Evolutionary conservation across 2,329 filamentous ascomycete genomes (phyloP).

Genomic region (Scedosporium apiospermum): DNA sequence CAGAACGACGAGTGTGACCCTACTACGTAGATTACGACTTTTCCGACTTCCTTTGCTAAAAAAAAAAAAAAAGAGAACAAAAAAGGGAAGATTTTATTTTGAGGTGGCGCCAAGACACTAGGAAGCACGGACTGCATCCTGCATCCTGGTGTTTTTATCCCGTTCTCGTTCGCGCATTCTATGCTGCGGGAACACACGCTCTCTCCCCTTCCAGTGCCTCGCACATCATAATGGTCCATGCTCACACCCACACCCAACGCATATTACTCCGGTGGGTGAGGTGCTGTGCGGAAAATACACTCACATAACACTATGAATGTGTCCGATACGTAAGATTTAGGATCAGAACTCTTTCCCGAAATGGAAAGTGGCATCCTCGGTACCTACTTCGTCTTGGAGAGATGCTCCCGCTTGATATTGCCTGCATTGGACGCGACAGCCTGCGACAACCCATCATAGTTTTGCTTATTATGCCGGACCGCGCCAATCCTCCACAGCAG

Average conservation of each 20-base stretch:
- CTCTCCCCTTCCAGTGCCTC: not conserved
- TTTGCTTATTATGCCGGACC: constrained; percentile 1
- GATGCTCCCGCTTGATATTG: not conserved
- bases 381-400: not conserved
- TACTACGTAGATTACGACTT: not conserved
- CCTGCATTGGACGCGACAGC: not conserved
- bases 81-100: not conserved
- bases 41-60: too few species aligned
- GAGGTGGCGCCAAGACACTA: not conserved
- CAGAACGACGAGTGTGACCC: not conserved
- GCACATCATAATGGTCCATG: not conserved
- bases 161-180: not conserved
- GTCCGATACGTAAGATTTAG: too few species aligned
- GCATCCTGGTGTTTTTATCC: not conserved
- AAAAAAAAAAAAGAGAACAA: not conserved
- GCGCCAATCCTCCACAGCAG: not conserved
- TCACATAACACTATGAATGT: too few species aligned
- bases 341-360: not conserved
- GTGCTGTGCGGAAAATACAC: not conserved
- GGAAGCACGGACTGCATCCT: not conserved
- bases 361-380: not conserved
- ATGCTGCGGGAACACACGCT: not conserved
- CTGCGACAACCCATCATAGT: not conserved
- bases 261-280: not conserved
- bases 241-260: not conserved